These are phyloP conservation scores for Coniella lustricola DNA, from an alignment of 2,329 filamentous ascomycete species.

Conservation along the genomic window DNA sequence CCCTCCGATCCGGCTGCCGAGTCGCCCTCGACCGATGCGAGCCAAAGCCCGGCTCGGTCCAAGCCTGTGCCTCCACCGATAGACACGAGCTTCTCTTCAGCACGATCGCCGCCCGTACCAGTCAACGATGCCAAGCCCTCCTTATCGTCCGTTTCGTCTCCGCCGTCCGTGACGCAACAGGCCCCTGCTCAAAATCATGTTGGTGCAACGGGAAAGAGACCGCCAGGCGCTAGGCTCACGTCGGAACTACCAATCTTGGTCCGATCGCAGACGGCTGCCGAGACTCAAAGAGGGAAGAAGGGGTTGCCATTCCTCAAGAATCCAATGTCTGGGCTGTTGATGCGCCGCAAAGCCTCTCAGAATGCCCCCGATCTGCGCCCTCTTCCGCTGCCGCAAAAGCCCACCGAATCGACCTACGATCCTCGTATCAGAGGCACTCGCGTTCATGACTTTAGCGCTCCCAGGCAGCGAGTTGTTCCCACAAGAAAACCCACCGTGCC, in stretches of 20 bases:
- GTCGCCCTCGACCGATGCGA: neutral
- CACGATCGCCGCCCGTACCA: slow-evolving; percentile 23
- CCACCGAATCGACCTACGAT: slow-evolving; percentile 47
- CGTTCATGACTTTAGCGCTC: slow-evolving; percentile 60
- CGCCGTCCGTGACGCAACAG: slow-evolving; percentile 44
- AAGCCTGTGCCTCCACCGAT: slow-evolving; percentile 31
- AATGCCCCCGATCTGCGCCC: slow-evolving; percentile 36
- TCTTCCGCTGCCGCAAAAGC: slow-evolving; percentile 31
- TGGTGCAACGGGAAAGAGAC: slow-evolving; percentile 33
- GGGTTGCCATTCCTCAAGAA: slow-evolving; percentile 53
- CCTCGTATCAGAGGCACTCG: slow-evolving; percentile 57
- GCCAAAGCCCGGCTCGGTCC: slow-evolving; percentile 20
- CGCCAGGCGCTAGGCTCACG: slow-evolving; percentile 32
- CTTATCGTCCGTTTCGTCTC: slow-evolving; percentile 16
- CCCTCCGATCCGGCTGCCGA: slow-evolving; percentile 8
- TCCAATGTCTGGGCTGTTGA: slow-evolving; percentile 51
- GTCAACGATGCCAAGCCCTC: slow-evolving; percentile 26
- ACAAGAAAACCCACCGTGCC: slow-evolving; percentile 12
- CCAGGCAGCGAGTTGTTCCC: slow-evolving; percentile 33
- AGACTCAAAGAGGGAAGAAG: slow-evolving; percentile 43
- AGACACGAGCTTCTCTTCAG: slow-evolving; percentile 26
- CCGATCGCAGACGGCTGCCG: slow-evolving; percentile 23
- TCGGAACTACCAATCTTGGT: slow-evolving; percentile 30
- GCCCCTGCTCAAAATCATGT: slow-evolving; percentile 31
- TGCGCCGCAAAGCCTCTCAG: slow-evolving; percentile 49